Percentiles rank a stretch among this genome's conserved stretches.
Conservation (phyloP, 23 red algal species). For the Gracilaria vermiculophylla region DNA sequence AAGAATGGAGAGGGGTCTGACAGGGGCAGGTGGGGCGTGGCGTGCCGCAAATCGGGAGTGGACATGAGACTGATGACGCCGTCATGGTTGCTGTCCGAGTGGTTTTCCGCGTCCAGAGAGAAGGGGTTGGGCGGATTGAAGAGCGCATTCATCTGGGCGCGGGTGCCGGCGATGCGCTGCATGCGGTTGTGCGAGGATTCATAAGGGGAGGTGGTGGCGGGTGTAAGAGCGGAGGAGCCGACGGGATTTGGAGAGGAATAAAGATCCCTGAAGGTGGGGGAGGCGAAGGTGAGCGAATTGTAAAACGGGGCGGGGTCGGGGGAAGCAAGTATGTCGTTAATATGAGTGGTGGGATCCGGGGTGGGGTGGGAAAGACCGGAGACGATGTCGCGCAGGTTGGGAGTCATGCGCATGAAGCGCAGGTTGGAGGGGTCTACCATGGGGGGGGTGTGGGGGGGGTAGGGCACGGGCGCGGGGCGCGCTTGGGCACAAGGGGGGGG, state of each 20-base stretch:
- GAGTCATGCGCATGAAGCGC: slow-evolving; percentile 48
- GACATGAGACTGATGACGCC: slow-evolving; percentile 56
- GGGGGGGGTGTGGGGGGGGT: slow-evolving; percentile 34
- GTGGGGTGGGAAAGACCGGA: slow-evolving; percentile 20
- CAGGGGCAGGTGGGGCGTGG: neutral
- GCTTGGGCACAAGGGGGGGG: neutral
- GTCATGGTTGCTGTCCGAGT: slow-evolving; percentile 18
- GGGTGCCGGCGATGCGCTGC: slow-evolving; percentile 25
- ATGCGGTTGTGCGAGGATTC: neutral
- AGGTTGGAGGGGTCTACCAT: slow-evolving; percentile 49
- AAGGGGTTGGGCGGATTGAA: neutral
- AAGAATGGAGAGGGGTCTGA: neutral
- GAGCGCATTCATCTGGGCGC: slow-evolving; percentile 44
- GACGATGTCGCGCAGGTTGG: slow-evolving; percentile 61
- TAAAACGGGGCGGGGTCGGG: slow-evolving; percentile 52
- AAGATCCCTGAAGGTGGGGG: slow-evolving; percentile 43
- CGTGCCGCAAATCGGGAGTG: slow-evolving; percentile 27
- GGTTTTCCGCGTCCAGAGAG: neutral
- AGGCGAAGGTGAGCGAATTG: slow-evolving; percentile 47
- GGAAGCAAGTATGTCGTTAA: slow-evolving; percentile 39
- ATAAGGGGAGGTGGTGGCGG: neutral
- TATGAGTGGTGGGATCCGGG: neutral
- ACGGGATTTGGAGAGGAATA: neutral
- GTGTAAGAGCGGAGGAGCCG: neutral
- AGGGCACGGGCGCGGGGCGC: neutral